A percentile compares a stretch with the other conserved stretches of the same genome.
Conservation (phyloP, 495 filamentous ascomycete genomes). For the Mytilinidion resinicola region DNA sequence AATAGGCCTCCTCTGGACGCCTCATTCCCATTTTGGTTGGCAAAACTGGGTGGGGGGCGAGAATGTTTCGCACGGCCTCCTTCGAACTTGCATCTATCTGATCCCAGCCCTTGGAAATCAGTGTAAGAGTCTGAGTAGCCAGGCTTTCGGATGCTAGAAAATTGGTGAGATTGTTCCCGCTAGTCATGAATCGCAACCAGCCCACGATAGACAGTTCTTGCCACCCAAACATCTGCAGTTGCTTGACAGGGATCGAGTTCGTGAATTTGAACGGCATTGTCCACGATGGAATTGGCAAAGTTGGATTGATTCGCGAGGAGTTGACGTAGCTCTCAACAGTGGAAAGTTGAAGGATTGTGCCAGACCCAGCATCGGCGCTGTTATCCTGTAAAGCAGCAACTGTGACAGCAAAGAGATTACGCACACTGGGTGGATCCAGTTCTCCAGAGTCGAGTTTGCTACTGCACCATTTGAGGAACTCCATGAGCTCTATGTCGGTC, state of each 20-base stretch:
- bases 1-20: slow-evolving; percentile 81
- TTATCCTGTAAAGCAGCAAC: slow-evolving; percentile 69
- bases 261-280: slow-evolving; percentile 80
- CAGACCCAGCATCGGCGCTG: slow-evolving; percentile 42
- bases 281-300: slow-evolving; percentile 74
- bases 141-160: slow-evolving; percentile 68
- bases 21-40: slow-evolving; percentile 90
- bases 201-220: slow-evolving; percentile 69
- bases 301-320: slow-evolving; percentile 65
- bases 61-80: slow-evolving; percentile 52
- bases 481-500: slow-evolving; percentile 61
- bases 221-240: slow-evolving; percentile 78
- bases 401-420: slow-evolving; percentile 67
- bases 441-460: slow-evolving; percentile 59
- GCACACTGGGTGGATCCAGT: slow-evolving; percentile 56
- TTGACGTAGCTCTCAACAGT: slow-evolving; percentile 68
- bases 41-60: slow-evolving; percentile 67
- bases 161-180: slow-evolving; percentile 49
- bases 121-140: slow-evolving; percentile 65
- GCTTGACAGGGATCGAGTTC: slow-evolving; percentile 49
- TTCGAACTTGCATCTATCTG: slow-evolving; percentile 58
- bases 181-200: slow-evolving; percentile 76
- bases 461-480: slow-evolving; percentile 78
- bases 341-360: slow-evolving; percentile 67
- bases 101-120: slow-evolving; percentile 88